Base-by-base conservation (phyloP, 1,284 basidiomycete species). In the Trichosporon coremiiforme region DNA sequence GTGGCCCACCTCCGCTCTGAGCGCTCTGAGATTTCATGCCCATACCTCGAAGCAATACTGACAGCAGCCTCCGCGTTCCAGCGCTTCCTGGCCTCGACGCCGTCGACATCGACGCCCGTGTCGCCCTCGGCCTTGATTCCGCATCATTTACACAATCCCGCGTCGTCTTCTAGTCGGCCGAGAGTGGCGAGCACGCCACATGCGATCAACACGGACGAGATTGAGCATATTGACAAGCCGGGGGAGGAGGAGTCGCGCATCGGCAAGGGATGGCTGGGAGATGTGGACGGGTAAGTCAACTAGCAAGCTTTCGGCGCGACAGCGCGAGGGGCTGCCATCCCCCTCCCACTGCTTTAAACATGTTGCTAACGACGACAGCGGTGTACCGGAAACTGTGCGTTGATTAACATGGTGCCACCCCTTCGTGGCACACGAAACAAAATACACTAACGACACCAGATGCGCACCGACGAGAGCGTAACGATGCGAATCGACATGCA, bases 401-500 rank as follows among this genome's bases (percentile, higher is more conserved):
- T 17, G 25, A 8, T 5, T 15, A 9, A 9, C 41, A 25, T n/a
- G 17, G 41, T 45, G 41, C 41, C 41, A 45, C 41, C 41, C 17
- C 17, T 2, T n/a, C 41, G 41, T 45, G 41, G 41, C 41, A n/a
- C 4, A 17, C 25, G 41, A 6, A 45, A 45, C n/a, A 13, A n/a
- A n/a, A 13, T 45, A 45, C 4, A 31, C 38, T 67, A 31, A 36
- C 17, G 9, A 22, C 15, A 2, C 25, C 13, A 82, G 79, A 78
- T 81, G 81, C 73, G 79, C 64, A 74, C 75, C n/a, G 75, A 78
- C 31, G 78, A 78, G 25, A 80, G 79, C 20, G 79, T 84, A 67
- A 78, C 78, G 45, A 79, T 85, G 68, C 79, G 82, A 47, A 72
- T 83, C 2, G 82, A 84, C 63, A 75, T 78, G 9, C 82, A 83